phyloP scores from a whole-genome alignment of 371 early-diverging fungal species.

The Mortierella sp. region DNA sequence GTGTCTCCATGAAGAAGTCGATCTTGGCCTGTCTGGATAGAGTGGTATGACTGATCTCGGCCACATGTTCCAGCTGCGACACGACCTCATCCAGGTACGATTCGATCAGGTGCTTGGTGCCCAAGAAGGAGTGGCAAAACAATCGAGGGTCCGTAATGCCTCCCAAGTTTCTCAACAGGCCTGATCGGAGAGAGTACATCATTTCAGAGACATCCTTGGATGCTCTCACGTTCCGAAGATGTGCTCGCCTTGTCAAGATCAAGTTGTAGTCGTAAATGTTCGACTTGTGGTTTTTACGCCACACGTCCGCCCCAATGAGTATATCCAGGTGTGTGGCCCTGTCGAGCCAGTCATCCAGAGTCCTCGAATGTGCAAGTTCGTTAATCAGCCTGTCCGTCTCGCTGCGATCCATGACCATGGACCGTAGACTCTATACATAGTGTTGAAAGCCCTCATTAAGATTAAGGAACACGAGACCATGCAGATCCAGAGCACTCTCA shows the following conservation, averaged over 20 bases:
- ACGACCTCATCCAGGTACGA: conserved; percentile 76
- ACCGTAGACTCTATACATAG: conserved; percentile 30
- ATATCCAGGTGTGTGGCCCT: conserved; percentile 67
- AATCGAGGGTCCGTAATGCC: conserved; percentile 75
- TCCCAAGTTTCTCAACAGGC: conserved; percentile 75
- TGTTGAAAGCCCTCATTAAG: not conserved
- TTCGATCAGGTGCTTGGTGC: conserved; percentile 78
- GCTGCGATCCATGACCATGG: conserved; percentile 35
- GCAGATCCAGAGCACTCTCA: not conserved
- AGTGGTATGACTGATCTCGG: conserved; percentile 53
- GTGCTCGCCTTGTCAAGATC: conserved; percentile 64
- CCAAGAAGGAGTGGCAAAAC: conserved; percentile 67
- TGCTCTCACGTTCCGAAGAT: conserved; percentile 62
- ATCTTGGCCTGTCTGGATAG: conserved; percentile 66
- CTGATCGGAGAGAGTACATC: conserved; percentile 70
- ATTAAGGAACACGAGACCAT: not conserved
- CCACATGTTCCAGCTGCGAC: conserved; percentile 68
- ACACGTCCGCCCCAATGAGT: conserved; percentile 63
- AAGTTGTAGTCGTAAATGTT: conserved; percentile 76
- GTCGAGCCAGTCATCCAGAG: conserved; percentile 69
- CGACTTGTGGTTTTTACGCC: conserved; percentile 64
- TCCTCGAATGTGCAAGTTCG: conserved; percentile 58
- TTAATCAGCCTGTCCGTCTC: conserved; percentile 56
- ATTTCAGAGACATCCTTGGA: conserved; percentile 66
- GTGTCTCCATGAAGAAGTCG: conserved; percentile 75